A percentile compares a stretch with the other conserved stretches of the same genome.
Evolutionary conservation across 2,329 filamentous ascomycete genomes (phyloP).

Genomic region (Westerdykella sp.): DNA sequence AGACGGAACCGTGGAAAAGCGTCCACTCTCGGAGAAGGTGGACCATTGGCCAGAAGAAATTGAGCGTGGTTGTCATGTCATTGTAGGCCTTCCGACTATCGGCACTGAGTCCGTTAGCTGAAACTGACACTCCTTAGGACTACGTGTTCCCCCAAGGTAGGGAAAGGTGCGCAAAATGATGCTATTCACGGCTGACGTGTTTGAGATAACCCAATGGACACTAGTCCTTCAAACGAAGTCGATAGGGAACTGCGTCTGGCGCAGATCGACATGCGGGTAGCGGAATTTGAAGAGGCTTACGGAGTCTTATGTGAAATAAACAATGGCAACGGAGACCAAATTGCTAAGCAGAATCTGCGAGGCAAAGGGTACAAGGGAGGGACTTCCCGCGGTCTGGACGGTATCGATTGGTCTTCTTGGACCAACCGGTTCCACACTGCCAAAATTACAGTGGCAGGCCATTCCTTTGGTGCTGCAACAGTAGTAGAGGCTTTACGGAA

Average conservation of each 20-base stretch:
- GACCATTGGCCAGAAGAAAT: conserved; percentile 37
- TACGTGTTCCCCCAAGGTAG: conserved; percentile 55
- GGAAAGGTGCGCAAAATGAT: not conserved
- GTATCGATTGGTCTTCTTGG: conserved; percentile 54
- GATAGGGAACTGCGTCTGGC: conserved; percentile 55
- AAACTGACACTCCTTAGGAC: conserved; percentile 33
- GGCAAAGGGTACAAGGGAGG: conserved; percentile 53
- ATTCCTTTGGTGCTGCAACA: conserved; percentile 63
- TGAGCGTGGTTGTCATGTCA: conserved; percentile 41
- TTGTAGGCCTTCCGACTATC: conserved; percentile 29
- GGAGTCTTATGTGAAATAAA: conserved; percentile 51
- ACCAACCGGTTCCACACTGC: conserved; percentile 49
- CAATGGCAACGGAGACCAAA: conserved; percentile 47
- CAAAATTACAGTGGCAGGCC: conserved; percentile 57
- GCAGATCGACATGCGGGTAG: conserved; percentile 57
- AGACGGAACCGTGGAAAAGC: conserved; percentile 27
- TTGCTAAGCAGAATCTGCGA: conserved; percentile 51
- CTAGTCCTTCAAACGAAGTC: conserved; percentile 51
- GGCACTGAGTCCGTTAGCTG: conserved; percentile 1
- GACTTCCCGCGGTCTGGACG: conserved; percentile 53
- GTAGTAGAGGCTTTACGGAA: conserved; percentile 55
- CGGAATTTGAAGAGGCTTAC: conserved; percentile 60
- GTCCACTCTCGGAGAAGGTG: conserved; percentile 22
- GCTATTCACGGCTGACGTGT: not conserved
- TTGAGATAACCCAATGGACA: conserved; percentile 41